Conservation (phyloP, 225 moss, liverwort and hornwort genomes). For the Asterella californica region DNA sequence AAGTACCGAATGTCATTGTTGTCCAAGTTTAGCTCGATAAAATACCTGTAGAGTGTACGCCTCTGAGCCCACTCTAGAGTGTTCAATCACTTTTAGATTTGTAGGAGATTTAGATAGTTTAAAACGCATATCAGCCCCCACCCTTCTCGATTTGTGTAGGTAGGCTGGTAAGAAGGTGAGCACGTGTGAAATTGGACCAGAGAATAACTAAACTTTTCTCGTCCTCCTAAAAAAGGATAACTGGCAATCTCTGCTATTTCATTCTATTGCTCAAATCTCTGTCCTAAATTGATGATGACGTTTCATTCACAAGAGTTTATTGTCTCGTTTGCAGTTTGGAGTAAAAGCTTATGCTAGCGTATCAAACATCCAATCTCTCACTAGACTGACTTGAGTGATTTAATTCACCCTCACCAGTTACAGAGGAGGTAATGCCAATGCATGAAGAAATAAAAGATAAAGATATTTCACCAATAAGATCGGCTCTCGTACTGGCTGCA, state of each 20-base stretch:
- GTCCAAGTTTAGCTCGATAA: not conserved
- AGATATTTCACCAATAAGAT: constrained; percentile 22
- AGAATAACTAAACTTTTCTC: not conserved
- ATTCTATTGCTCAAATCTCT: not conserved
- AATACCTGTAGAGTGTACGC: constrained; percentile 24
- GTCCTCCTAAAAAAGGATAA: too few species aligned
- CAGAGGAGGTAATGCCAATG: not conserved
- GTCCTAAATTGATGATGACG: not conserved
- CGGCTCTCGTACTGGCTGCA: constrained; percentile 30
- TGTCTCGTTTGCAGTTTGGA: not conserved
- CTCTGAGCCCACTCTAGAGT: constrained; percentile 24
- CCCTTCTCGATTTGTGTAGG: constrained; percentile 27
- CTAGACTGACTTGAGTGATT: not conserved
- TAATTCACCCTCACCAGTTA: not conserved
- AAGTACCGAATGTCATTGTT: not conserved
- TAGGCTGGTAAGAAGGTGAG: constrained; percentile 7
- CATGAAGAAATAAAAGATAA: not conserved
- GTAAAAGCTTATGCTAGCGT: not conserved
- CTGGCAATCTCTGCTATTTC: not conserved
- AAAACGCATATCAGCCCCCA: constrained; percentile 25
- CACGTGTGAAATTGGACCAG: not conserved
- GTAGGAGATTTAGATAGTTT: constrained; percentile 13
- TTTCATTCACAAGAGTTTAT: not conserved
- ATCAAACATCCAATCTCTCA: not conserved
- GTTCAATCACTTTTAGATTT: constrained; percentile 18